Conservation (phyloP, 257 asterid genomes). For the Salvia splendens region DNA sequence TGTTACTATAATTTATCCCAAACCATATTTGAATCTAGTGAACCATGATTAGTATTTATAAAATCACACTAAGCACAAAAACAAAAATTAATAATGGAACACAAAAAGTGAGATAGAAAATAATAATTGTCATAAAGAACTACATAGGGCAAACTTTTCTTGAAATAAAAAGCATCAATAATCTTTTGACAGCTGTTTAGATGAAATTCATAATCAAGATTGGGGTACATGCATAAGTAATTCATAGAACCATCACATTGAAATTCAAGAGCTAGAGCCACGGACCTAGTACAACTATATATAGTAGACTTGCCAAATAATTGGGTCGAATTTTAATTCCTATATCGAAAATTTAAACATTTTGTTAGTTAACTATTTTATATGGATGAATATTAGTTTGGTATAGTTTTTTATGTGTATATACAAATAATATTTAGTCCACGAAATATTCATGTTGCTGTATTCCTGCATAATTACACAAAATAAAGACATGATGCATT, state of each 20-base stretch:
- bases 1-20: too few species aligned
- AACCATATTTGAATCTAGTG: too few species aligned
- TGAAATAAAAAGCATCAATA: not conserved
- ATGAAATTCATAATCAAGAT: not conserved
- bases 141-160: too few species aligned
- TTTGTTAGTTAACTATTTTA: not conserved
- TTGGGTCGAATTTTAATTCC: not conserved
- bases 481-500: slow-evolving; percentile 29
- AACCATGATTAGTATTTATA: too few species aligned
- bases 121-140: too few species aligned
- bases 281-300: not conserved
- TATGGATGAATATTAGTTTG: not conserved
- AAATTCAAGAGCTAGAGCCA: not conserved
- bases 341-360: not conserved
- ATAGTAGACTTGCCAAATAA: not conserved
- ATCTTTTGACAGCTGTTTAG: not conserved
- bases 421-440: not conserved
- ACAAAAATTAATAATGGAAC: too few species aligned
- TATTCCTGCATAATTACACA: not conserved
- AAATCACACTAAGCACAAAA: too few species aligned
- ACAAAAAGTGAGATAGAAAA: too few species aligned
- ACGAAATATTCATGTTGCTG: slow-evolving; percentile 8
- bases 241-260: not conserved
- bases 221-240: not conserved
- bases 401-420: not conserved